A percentile compares a stretch with the other conserved stretches of the same genome.
phyloP scores from a whole-genome alignment of 192 early-diverging fungal genomes.

The Helicostylum pulchrum region DNA sequence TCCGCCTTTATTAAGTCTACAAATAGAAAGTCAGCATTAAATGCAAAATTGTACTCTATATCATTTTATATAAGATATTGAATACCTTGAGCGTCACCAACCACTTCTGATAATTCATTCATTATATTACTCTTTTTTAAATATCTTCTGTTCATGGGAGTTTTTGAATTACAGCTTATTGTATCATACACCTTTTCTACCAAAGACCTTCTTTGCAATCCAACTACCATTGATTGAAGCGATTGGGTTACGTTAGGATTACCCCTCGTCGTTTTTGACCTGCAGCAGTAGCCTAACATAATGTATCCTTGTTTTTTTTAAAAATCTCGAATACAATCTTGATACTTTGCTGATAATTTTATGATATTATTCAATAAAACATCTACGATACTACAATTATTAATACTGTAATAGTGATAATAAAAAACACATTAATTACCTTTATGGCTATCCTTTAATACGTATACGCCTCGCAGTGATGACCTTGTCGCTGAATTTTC shows the following conservation, averaged over 20 bases:
- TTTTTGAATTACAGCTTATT: neutral
- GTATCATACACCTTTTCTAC: neutral
- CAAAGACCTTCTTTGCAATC: neutral
- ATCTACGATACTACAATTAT: neutral
- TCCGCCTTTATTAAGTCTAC: neutral
- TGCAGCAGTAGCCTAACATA: neutral
- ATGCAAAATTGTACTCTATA: neutral
- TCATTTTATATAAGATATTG: neutral
- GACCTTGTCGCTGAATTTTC: neutral
- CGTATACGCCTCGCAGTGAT: neutral
- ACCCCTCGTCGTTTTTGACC: neutral
- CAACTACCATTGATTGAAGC: neutral
- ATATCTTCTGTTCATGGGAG: neutral
- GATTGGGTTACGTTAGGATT: neutral
- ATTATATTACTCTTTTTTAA: neutral
- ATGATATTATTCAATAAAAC: neutral
- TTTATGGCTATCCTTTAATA: neutral
- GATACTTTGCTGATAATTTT: neutral
- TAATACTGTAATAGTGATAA: conserved; percentile 2
- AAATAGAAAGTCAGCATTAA: neutral
- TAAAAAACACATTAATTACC: neutral
- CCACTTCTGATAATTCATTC: neutral
- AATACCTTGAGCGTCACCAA: neutral
- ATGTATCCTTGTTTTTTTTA: neutral
- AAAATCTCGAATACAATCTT: too few species aligned